Conservation (phyloP, 768 basidiomycete genomes). For the Cystofilobasidium bisporidii region DNA sequence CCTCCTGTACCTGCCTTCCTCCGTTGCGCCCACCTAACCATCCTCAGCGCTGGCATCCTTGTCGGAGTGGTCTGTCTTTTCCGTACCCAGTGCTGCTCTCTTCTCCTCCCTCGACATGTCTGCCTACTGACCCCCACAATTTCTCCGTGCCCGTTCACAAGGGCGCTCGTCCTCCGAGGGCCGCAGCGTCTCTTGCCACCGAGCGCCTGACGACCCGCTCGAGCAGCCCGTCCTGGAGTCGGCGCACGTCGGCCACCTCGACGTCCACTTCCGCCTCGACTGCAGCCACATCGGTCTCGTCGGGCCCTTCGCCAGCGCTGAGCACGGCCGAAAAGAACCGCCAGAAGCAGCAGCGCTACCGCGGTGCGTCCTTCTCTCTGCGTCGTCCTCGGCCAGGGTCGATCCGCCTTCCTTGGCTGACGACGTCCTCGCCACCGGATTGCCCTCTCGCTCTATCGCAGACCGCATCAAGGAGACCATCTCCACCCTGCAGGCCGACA, state of each 20-base stretch:
- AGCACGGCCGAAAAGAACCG: constrained; percentile 2
- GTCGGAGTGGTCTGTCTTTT: no score
- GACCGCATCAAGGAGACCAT: constrained; percentile 4
- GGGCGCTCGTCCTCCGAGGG: no score
- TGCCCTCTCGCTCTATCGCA: background rate
- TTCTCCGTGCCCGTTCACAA: no score
- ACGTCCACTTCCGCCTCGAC: background rate
- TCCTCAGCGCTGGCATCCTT: no score
- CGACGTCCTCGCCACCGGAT: background rate
- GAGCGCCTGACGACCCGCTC: background rate
- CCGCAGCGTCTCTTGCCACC: no score
- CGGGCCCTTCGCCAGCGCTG: background rate
- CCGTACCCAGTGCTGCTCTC: no score
- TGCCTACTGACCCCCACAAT: no score
- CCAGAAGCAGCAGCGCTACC: constrained; percentile 8
- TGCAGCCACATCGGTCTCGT: background rate
- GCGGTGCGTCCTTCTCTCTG: background rate
- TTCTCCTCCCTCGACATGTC: no score
- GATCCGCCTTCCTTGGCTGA: no score
- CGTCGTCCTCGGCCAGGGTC: background rate
- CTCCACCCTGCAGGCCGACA: background rate
- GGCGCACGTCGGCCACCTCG: background rate
- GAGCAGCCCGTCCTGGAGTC: background rate
- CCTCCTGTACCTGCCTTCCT: no score
- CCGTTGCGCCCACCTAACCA: no score